Base-by-base conservation (phyloP, 352 stramenopile genomes). In the Globisporangium irregulare region DNA sequence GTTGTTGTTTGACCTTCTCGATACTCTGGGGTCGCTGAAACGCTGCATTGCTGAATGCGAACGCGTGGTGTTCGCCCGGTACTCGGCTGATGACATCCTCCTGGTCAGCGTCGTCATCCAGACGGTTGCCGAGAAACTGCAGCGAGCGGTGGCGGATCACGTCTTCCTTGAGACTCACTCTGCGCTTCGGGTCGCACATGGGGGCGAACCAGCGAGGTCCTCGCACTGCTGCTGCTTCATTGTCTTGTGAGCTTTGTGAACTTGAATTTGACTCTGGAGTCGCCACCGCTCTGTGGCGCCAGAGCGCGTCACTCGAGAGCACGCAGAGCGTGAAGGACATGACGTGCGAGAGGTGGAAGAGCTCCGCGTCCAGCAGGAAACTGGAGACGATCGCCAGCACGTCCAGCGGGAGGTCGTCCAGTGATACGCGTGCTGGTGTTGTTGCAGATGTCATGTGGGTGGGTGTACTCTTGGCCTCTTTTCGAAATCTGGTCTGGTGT, bases 231-330 rank as follows among this genome's bases (percentile, higher is more conserved):
- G 25, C 4, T 58, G 22, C 22, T n/a, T 20, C 55, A 14, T 46
- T 60, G 27, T 32, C 27, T 32, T 32, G 2, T 32, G 27, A 32
- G 2, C 27, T 32, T 32, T 32, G 27, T 25, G 27, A 25, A 29
- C 15, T 25, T 24, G 15, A 36, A 6, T 20, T 46, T 46, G 38
- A 20, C 12, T 46, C 38, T 6, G 1, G 12, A 46, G 38, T 20
- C 1, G 14, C 18, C 0, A 4, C 38, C 38, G 10, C 5, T 46
- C 38, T 15, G 55, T 86, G 79, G 24, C 77, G 75, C 77, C 77
- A 88, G 32, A 81, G 76, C 2, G 68, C 61, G 58, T 61, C 55
- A 4, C n/a, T n/a, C 20, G 18, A 38, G 18, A 61, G 34, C 18
- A n/a, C 18, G 27, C 27, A 8, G 6, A 61, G 55, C 55, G 41